Evolutionary conservation across 306 rosid species (phyloP).

Genomic region (Quillaja saponaria): DNA sequence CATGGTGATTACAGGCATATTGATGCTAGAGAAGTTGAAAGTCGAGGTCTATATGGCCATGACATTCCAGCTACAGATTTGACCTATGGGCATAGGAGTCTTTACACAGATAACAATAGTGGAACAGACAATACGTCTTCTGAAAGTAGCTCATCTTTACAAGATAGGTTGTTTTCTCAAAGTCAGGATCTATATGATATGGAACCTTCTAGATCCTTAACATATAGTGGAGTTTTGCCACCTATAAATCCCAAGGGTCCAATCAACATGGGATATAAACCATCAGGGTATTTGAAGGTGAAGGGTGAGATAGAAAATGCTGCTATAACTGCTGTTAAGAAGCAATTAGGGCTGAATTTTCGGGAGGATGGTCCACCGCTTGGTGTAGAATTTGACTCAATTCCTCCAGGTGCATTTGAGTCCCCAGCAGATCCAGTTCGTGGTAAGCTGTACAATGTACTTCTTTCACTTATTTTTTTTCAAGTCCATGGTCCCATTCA

Average conservation of each 20-base stretch:
- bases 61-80: slow-evolving; percentile 56
- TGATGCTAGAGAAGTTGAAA: slow-evolving; percentile 94
- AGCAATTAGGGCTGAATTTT: slow-evolving; percentile 79
- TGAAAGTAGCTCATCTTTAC: slow-evolving; percentile 82
- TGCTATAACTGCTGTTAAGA: slow-evolving; percentile 93
- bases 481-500: slow-evolving; percentile 1
- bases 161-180: slow-evolving; percentile 60
- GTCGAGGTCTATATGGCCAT: slow-evolving; percentile 63
- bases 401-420: slow-evolving; percentile 97
- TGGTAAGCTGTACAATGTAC: slow-evolving; percentile 49
- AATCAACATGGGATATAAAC: slow-evolving; percentile 61
- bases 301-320: slow-evolving; percentile 96
- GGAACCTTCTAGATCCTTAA: slow-evolving; percentile 63
- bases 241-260: slow-evolving; percentile 57
- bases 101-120: slow-evolving; percentile 49
- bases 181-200: slow-evolving; percentile 61
- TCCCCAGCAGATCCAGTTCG: slow-evolving; percentile 54
- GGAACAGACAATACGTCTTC: slow-evolving; percentile 78
- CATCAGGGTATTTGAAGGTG: slow-evolving; percentile 94
- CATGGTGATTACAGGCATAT: slow-evolving; percentile 70
- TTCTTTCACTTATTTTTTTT: not conserved
- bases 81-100: slow-evolving; percentile 48
- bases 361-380: slow-evolving; percentile 85
- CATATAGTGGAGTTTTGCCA: slow-evolving; percentile 55
- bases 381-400: slow-evolving; percentile 77